Conservation (phyloP, 441 rosid species). For the Eutrema salsugineum region DNA sequence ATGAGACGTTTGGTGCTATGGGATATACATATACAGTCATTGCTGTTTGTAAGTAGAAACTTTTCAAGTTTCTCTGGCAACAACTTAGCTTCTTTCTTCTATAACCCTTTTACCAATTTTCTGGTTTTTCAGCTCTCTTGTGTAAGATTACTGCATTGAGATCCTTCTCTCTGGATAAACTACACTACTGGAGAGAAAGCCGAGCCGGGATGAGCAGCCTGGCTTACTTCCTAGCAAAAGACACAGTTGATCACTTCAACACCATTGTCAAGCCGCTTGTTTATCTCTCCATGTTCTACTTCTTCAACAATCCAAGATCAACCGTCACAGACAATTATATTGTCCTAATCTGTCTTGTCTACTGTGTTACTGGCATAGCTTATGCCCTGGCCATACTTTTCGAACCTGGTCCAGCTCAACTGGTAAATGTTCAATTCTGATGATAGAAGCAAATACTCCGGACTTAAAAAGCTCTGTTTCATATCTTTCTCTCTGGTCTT, state of each 20-base stretch:
- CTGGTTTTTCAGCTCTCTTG: constrained; percentile 62
- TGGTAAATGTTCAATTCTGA: constrained; percentile 45
- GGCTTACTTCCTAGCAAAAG: constrained; percentile 89
- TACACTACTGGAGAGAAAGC: constrained; percentile 91
- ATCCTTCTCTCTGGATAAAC: constrained; percentile 82
- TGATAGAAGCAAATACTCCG: background rate
- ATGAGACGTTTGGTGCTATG: constrained; percentile 79
- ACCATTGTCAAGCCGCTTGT: constrained; percentile 86
- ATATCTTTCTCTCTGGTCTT: background rate
- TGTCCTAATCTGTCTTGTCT: constrained; percentile 79
- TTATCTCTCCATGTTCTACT: constrained; percentile 93
- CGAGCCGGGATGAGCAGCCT: constrained; percentile 90
- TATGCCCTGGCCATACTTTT: constrained; percentile 73
- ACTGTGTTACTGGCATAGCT: constrained; percentile 91
- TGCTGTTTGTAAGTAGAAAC: constrained; percentile 83
- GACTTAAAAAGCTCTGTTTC: background rate
- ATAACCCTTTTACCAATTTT: background rate
- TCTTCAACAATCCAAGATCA: constrained; percentile 95
- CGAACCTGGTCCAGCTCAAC: constrained; percentile 91
- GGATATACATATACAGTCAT: constrained; percentile 96
- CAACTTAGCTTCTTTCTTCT: background rate
- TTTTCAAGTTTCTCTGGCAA: background rate
- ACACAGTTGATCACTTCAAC: constrained; percentile 90
- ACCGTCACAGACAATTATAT: constrained; percentile 64
- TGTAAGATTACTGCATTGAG: constrained; percentile 95